Percentiles rank a stretch among this genome's conserved stretches.
phyloP scores from a whole-genome alignment of 2,329 filamentous ascomycete genomes.

The Scytalidium sp. region DNA sequence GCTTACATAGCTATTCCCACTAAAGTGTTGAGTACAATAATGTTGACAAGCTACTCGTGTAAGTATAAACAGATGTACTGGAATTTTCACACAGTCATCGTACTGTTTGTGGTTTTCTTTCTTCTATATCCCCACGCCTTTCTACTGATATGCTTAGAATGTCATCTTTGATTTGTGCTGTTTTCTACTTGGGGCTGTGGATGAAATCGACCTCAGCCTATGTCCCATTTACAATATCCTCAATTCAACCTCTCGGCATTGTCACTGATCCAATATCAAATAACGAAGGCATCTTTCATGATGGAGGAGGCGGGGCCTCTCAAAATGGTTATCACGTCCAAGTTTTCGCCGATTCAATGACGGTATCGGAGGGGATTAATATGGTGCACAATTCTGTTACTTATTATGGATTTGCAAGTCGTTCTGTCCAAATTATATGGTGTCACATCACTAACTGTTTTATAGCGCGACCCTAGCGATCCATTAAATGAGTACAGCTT shows the following conservation, averaged over 20 bases:
- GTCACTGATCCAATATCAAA: neutral
- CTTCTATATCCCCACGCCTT: too few species aligned
- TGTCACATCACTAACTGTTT: too few species aligned
- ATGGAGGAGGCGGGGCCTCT: neutral
- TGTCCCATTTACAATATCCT: neutral
- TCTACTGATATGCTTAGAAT: too few species aligned
- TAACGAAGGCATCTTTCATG: neutral
- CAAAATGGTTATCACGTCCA: constrained; percentile 8
- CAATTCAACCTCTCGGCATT: neutral
- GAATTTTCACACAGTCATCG: too few species aligned
- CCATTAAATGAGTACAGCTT: constrained; percentile 3
- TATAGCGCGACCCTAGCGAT: constrained; percentile 1
- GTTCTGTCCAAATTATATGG: too few species aligned
- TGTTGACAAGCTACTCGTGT: too few species aligned
- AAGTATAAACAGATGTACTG: too few species aligned
- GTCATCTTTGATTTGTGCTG: neutral
- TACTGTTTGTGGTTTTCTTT: too few species aligned
- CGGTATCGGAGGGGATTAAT: constrained; percentile 2
- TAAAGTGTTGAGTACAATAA: too few species aligned
- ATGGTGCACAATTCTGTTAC: constrained; percentile 9
- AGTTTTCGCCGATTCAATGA: constrained; percentile 7
- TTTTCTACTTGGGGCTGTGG: neutral
- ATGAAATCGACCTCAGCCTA: neutral
- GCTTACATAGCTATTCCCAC: too few species aligned
- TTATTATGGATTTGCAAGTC: constrained; percentile 6